Evolutionary conservation across 768 basidiomycete species (phyloP).

Genomic region (Chalciporus sphaerocephalus): DNA sequence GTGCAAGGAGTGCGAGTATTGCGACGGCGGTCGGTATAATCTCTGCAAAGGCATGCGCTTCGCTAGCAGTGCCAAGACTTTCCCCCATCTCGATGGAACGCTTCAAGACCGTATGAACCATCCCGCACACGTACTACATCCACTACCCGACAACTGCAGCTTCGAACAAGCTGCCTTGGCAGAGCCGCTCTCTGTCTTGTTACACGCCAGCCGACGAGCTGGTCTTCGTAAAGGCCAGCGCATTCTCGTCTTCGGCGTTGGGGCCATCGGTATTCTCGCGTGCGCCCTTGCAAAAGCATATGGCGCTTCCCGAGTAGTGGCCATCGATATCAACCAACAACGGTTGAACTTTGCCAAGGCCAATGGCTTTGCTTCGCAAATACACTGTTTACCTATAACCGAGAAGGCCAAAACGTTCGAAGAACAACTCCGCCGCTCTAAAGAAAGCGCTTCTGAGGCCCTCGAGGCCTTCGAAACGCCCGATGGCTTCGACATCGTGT

Average conservation of each 20-base stretch:
- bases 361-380: conserved; percentile 73
- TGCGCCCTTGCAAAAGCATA: conserved; percentile 70
- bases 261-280: conserved; percentile 89
- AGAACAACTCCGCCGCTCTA: conserved; percentile 57
- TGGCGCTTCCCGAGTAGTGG: conserved; percentile 70
- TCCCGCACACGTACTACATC: conserved; percentile 79
- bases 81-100: conserved; percentile 91
- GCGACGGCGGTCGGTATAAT: conserved; percentile 80
- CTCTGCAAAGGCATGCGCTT: conserved; percentile 89
- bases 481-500: conserved; percentile 88
- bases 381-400: conserved; percentile 55
- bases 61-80: conserved; percentile 84
- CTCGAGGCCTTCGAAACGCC: conserved; percentile 53
- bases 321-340: conserved; percentile 80
- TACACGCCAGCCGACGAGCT: conserved; percentile 55
- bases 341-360: conserved; percentile 74
- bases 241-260: conserved; percentile 88
- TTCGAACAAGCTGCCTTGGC: conserved; percentile 85
- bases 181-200: conserved; percentile 89
- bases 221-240: conserved; percentile 49
- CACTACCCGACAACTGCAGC: conserved; percentile 70
- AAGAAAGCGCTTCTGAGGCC: conserved; percentile 48
- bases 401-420: conserved; percentile 50
- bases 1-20: conserved; percentile 73
- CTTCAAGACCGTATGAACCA: conserved; percentile 87